Conservation (phyloP, 257 asterid genomes). For the Salvia rosmarinus region DNA sequence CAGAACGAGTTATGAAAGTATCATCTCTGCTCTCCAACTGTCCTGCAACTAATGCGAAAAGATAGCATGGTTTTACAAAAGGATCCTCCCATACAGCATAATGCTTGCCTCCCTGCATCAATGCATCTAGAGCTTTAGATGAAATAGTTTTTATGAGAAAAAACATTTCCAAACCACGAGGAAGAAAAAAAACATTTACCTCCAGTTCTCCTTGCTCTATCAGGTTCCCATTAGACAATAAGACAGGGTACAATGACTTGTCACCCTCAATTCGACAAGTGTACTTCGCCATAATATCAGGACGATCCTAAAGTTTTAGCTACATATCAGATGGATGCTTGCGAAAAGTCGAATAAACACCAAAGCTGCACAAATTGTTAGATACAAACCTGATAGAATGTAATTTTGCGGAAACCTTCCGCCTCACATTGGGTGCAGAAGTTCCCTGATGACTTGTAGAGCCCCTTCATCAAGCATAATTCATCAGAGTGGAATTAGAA, state of each 20-base stretch:
- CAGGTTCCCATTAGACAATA: conserved; percentile 89
- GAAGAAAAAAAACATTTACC: conserved; percentile 47
- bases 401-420: conserved; percentile 92
- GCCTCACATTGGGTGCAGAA: conserved; percentile 99
- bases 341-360: not conserved
- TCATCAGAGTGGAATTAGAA: conserved; percentile 26
- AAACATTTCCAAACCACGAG: conserved; percentile 1
- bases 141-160: not conserved
- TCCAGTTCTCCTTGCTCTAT: conserved; percentile 83
- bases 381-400: conserved; percentile 76
- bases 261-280: conserved; percentile 92
- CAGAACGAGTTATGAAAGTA: conserved; percentile 77
- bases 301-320: conserved; percentile 72
- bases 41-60: conserved; percentile 96
- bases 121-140: conserved; percentile 22
- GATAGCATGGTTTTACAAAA: conserved; percentile 91
- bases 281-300: conserved; percentile 94
- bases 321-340: conserved; percentile 33
- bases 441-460: conserved; percentile 87
- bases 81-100: conserved; percentile 93
- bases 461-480: conserved; percentile 66
- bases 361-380: conserved; percentile 8
- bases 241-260: conserved; percentile 84
- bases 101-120: conserved; percentile 73
- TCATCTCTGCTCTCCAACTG: conserved; percentile 89